phyloP scores from a whole-genome alignment of 2,329 filamentous ascomycete genomes.

The Epichloe uncinata region DNA sequence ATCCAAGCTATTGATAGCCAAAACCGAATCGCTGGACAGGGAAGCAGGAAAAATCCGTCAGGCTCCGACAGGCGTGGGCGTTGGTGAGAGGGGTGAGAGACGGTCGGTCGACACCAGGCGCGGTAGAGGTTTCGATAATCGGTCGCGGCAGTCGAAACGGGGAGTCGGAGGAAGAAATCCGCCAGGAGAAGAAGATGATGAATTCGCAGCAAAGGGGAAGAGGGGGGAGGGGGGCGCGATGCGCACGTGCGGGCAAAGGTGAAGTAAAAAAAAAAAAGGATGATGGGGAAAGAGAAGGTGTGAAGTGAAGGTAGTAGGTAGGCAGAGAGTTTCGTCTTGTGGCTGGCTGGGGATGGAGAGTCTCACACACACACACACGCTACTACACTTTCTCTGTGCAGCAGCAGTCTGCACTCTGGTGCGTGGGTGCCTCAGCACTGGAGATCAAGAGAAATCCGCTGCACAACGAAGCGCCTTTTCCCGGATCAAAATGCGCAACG shows the following conservation, averaged over 20 bases:
- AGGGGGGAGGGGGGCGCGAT: neutral
- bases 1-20: constrained; percentile 18
- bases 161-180: constrained; percentile 1
- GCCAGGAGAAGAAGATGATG: neutral
- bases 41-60: constrained; percentile 11
- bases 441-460: neutral
- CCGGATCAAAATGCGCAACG: neutral
- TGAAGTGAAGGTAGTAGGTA: constrained; percentile 5
- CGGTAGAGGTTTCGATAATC: constrained; percentile 6
- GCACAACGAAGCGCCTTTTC: neutral
- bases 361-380: neutral
- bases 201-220: neutral
- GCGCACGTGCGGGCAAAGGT: constrained; percentile 1
- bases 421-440: constrained; percentile 6
- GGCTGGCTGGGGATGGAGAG: constrained; percentile 7
- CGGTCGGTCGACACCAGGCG: constrained; percentile 6
- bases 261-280: neutral
- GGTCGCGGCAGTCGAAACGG: constrained; percentile 6
- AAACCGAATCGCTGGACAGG: constrained; percentile 2
- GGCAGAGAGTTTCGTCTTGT: constrained; percentile 8
- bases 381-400: neutral
- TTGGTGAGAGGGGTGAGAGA: constrained; percentile 13
- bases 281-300: constrained; percentile 6
- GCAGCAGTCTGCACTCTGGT: neutral
- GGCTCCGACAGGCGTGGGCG: constrained; percentile 17